These are phyloP conservation scores for Tympanopsis confertula DNA, from an alignment of 2,329 filamentous ascomycete genomes.

Conservation along the genomic window DNA sequence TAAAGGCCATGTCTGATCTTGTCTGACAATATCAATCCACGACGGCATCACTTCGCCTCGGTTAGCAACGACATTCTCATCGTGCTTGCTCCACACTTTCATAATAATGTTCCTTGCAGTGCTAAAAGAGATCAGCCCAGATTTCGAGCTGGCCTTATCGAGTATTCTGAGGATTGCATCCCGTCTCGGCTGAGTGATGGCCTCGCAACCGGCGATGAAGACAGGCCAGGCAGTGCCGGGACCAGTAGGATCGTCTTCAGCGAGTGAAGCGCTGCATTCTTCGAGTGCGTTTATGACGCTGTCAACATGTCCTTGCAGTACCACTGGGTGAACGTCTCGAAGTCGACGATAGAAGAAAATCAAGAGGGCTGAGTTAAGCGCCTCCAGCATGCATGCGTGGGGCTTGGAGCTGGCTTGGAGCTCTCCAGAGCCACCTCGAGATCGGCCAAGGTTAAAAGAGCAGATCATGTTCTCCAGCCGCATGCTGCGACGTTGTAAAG, in stretches of 20 bases:
- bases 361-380: constrained; percentile 22
- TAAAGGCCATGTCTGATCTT: background rate
- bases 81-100: constrained; percentile 14
- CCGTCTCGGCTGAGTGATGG: constrained; percentile 10
- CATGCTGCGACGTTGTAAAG: constrained; percentile 13
- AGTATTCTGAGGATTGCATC: constrained; percentile 7
- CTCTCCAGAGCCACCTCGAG: constrained; percentile 5
- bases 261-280: constrained; percentile 14
- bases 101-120: constrained; percentile 13
- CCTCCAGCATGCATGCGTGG: constrained; percentile 19
- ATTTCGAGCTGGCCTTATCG: background rate
- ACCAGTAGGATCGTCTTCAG: constrained; percentile 12
- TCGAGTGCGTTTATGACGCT: constrained; percentile 16
- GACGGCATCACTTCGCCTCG: constrained; percentile 4
- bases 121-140: background rate
- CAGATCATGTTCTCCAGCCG: constrained; percentile 20
- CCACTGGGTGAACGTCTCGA: constrained; percentile 21
- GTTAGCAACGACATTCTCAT: constrained; percentile 7
- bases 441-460: constrained; percentile 10
- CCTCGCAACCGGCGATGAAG: constrained; percentile 25
- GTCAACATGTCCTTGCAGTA: constrained; percentile 22
- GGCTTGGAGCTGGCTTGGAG: constrained; percentile 7
- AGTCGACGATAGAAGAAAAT: constrained; percentile 28
- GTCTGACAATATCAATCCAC: constrained; percentile 13
- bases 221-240: constrained; percentile 20